Conservation (phyloP, 371 early-diverging fungal species). For the Mortierella sp. region DNA sequence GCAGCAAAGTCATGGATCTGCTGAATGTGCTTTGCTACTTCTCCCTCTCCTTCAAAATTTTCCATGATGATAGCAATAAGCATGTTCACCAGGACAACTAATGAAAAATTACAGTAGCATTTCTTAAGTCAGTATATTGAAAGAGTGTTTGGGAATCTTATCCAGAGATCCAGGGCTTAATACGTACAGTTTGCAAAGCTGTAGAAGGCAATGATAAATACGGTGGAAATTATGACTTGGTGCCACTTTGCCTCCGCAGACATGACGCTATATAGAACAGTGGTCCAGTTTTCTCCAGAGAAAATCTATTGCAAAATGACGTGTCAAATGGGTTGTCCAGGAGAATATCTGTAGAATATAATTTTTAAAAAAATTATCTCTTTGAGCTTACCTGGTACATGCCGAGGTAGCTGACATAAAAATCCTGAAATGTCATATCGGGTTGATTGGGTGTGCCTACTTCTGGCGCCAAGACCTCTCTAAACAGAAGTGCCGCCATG, state of each 20-base stretch:
- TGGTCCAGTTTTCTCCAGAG: conserved; percentile 80
- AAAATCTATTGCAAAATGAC: conserved; percentile 65
- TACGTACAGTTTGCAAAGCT: conserved; percentile 75
- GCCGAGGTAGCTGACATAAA: conserved; percentile 72
- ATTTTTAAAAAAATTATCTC: neutral
- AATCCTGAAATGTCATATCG: conserved; percentile 71
- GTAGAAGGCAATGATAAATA: conserved; percentile 73
- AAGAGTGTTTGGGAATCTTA: neutral
- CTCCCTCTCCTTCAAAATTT: conserved; percentile 73
- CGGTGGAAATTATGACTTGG: conserved; percentile 63
- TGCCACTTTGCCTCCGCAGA: conserved; percentile 28
- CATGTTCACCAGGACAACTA: conserved; percentile 73
- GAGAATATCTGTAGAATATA: too few species aligned
- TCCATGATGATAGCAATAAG: conserved; percentile 78
- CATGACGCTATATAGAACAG: conserved; percentile 69
- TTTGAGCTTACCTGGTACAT: conserved; percentile 66
- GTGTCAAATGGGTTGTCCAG: too few species aligned
- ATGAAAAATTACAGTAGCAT: neutral
- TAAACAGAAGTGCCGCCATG: conserved; percentile 66
- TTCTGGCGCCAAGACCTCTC: conserved; percentile 37
- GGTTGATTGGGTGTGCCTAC: neutral
- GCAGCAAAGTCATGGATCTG: conserved; percentile 66
- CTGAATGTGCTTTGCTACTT: conserved; percentile 64
- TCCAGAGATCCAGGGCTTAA: neutral
- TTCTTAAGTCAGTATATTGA: neutral